Evolutionary conservation across 2,329 filamentous ascomycete genomes (phyloP).

Genomic region (Colletotrichum graminicola): DNA sequence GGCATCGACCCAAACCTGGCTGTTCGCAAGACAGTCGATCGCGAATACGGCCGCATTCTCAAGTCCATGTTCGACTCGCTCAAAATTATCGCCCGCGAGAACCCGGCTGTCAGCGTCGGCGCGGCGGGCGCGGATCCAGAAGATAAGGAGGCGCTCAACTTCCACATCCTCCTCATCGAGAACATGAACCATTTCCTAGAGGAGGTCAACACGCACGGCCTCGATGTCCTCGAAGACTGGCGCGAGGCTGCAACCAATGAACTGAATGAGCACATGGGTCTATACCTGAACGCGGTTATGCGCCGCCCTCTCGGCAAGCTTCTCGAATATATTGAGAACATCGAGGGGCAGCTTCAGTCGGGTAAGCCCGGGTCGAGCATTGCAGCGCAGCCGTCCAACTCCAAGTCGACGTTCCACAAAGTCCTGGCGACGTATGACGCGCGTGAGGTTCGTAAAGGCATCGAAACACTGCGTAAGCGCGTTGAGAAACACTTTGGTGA

Average conservation of each 20-base stretch:
- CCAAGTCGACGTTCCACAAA: constrained; percentile 87
- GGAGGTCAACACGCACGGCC: constrained; percentile 81
- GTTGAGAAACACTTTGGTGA: constrained; percentile 98
- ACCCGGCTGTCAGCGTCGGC: constrained; percentile 62
- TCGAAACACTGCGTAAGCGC: constrained; percentile 88
- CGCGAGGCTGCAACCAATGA: constrained; percentile 81
- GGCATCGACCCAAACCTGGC: constrained; percentile 67
- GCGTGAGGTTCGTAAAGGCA: constrained; percentile 89
- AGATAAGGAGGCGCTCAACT: constrained; percentile 97
- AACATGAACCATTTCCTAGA: constrained; percentile 99
- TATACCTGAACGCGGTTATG: constrained; percentile 91
- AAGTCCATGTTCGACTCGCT: constrained; percentile 98
- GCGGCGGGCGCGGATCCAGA: constrained; percentile 70
- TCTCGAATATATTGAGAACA: constrained; percentile 90
- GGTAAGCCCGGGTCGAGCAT: constrained; percentile 74
- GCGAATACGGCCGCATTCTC: constrained; percentile 89
- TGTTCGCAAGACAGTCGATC: constrained; percentile 83
- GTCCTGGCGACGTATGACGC: constrained; percentile 82
- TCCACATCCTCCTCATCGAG: constrained; percentile 96
- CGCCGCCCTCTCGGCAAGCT: constrained; percentile 90
- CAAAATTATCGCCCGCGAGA: constrained; percentile 89
- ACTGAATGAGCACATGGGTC: constrained; percentile 85
- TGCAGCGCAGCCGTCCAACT: constrained; percentile 85
- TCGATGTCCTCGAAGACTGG: constrained; percentile 86
- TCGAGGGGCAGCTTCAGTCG: constrained; percentile 77